A percentile compares a stretch with the other conserved stretches of the same genome.
These are phyloP conservation scores for Herpotrichia juniperi DNA, from an alignment of 2,329 filamentous ascomycete genomes.

Conservation along the genomic window DNA sequence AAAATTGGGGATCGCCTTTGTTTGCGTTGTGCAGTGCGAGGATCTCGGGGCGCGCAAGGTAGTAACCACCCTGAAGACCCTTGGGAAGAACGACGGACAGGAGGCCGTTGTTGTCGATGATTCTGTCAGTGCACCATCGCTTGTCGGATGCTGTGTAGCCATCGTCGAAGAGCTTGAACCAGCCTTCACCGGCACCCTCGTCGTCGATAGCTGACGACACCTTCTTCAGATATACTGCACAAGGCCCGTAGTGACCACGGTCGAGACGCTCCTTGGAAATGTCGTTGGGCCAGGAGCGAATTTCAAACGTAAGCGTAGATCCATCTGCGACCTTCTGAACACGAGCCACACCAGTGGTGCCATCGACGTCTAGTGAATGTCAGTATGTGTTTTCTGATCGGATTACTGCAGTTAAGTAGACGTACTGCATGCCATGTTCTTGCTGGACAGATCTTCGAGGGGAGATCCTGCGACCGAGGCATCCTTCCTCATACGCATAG, in stretches of 20 bases:
- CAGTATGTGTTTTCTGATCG: constrained; percentile 8
- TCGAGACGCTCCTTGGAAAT: constrained; percentile 63
- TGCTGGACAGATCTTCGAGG: constrained; percentile 61
- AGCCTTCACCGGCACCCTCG: constrained; percentile 63
- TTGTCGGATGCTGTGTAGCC: constrained; percentile 63
- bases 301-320: constrained; percentile 69
- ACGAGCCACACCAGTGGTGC: constrained; percentile 55
- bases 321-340: constrained; percentile 57
- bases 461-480: constrained; percentile 61
- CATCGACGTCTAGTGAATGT: constrained; percentile 50
- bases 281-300: constrained; percentile 65
- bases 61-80: constrained; percentile 67
- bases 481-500: constrained; percentile 69
- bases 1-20: constrained; percentile 68
- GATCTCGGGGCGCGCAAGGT: constrained; percentile 74
- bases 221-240: constrained; percentile 76
- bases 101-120: constrained; percentile 69
- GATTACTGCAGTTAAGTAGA: constrained; percentile 9
- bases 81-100: constrained; percentile 67
- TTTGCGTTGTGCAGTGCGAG: constrained; percentile 70
- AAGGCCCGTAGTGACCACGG: constrained; percentile 69
- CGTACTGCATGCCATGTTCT: constrained; percentile 75
- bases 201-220: constrained; percentile 64
- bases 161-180: constrained; percentile 80
- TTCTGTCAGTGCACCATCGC: constrained; percentile 73